Evolutionary conservation across 2,329 filamentous ascomycete species (phyloP).

Genomic region (Fusarium nygamai): DNA sequence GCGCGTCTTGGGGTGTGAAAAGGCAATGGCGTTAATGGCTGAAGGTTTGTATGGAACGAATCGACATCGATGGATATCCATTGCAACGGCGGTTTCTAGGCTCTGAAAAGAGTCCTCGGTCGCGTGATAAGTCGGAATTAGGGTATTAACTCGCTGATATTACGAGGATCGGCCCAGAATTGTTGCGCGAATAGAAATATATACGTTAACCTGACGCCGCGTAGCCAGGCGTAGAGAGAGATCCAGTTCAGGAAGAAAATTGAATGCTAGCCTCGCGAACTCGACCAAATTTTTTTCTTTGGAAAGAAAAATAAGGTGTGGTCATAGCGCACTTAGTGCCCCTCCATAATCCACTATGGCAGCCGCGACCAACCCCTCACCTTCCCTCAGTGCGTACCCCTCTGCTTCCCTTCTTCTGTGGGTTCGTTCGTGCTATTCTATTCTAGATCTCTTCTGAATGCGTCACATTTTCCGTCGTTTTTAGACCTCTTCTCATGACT

Average conservation of each 20-base stretch:
- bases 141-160: background rate
- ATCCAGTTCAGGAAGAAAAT: slow-evolving; percentile 44
- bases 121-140: background rate
- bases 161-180: background rate
- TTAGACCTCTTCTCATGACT: slow-evolving; percentile 10
- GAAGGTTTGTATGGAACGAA: slow-evolving; percentile 94
- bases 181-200: slow-evolving; percentile 7
- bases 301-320: slow-evolving; percentile 44
- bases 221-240: slow-evolving; percentile 42
- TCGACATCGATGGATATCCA: slow-evolving; percentile 97
- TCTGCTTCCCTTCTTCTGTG: slow-evolving; percentile 14
- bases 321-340: slow-evolving; percentile 46
- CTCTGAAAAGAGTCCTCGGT: slow-evolving; percentile 11
- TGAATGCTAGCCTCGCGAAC: slow-evolving; percentile 44
- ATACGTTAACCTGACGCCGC: slow-evolving; percentile 35
- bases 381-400: slow-evolving; percentile 17
- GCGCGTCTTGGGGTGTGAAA: slow-evolving; percentile 76
- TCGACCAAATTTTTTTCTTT: slow-evolving; percentile 48
- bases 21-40: slow-evolving; percentile 93
- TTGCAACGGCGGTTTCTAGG: slow-evolving; percentile 50
- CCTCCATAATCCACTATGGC: slow-evolving; percentile 43
- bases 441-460: slow-evolving; percentile 18
- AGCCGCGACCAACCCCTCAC: slow-evolving; percentile 30
- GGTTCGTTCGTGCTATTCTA: slow-evolving; percentile 14
- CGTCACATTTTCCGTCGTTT: slow-evolving; percentile 30